A percentile compares a stretch with the other conserved stretches of the same genome.
Conservation (phyloP, 2,329 filamentous ascomycete species). For the Penicillium sp. region DNA sequence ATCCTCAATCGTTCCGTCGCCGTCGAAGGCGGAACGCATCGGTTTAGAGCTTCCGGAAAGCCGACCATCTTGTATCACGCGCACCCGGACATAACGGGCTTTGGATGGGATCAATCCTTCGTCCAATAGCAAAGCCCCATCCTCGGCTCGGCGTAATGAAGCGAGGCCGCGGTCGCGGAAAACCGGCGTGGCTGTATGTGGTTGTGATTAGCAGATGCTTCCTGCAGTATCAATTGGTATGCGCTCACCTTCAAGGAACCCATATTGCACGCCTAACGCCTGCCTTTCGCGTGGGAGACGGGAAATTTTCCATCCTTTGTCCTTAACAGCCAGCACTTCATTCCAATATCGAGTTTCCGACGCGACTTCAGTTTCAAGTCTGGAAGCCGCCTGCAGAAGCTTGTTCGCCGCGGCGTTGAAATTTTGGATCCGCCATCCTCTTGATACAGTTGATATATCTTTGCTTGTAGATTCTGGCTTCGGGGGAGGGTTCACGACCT, state of each 20-base stretch:
- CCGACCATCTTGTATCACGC: slow-evolving; percentile 57
- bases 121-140: slow-evolving; percentile 75
- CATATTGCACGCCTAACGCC: slow-evolving; percentile 81
- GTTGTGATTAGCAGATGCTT: slow-evolving; percentile 27
- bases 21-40: slow-evolving; percentile 11
- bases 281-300: slow-evolving; percentile 70
- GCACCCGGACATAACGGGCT: slow-evolving; percentile 64
- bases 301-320: slow-evolving; percentile 83
- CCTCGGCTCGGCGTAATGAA: slow-evolving; percentile 69
- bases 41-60: slow-evolving; percentile 56
- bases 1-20: slow-evolving; percentile 35
- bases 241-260: slow-evolving; percentile 69
- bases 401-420: slow-evolving; percentile 72
- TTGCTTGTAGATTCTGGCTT: slow-evolving; percentile 55
- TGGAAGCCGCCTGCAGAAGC: slow-evolving; percentile 67
- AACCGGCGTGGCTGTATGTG: slow-evolving; percentile 49
- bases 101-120: slow-evolving; percentile 51
- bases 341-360: slow-evolving; percentile 87
- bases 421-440: slow-evolving; percentile 75
- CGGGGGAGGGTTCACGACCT: slow-evolving; percentile 62
- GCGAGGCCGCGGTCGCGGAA: slow-evolving; percentile 74
- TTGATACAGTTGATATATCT: slow-evolving; percentile 54
- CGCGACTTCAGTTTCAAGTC: slow-evolving; percentile 72
- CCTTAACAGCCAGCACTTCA: slow-evolving; percentile 74
- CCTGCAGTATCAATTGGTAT: not conserved